Percentiles rank a stretch among this genome's conserved stretches.
These are phyloP conservation scores for Wallacemonas collosoma DNA, from an alignment of 208 protist species.

Conservation along the genomic window DNA sequence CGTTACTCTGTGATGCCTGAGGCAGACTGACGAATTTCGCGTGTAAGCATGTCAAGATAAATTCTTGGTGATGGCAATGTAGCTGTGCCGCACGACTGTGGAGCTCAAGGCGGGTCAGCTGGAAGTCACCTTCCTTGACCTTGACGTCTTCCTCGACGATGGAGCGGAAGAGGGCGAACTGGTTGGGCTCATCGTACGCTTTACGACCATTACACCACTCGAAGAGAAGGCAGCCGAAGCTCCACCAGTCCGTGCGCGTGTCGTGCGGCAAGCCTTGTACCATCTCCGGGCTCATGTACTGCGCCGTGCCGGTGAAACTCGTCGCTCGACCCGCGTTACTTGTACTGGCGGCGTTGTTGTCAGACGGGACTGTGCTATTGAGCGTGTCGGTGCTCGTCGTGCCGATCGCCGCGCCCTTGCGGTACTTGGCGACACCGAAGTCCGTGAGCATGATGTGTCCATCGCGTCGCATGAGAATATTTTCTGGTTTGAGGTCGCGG, in stretches of 20 bases:
- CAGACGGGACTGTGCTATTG: background rate
- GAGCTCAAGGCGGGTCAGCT: constrained; percentile 69
- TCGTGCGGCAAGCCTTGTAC: constrained; percentile 85
- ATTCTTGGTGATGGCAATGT: constrained; percentile 52
- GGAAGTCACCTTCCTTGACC: constrained; percentile 60
- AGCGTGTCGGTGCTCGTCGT: background rate
- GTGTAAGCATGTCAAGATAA: constrained; percentile 19
- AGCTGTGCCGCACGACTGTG: constrained; percentile 71
- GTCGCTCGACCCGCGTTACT: constrained; percentile 28
- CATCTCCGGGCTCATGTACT: constrained; percentile 96
- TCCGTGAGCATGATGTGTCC: constrained; percentile 95
- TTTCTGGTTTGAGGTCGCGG: constrained; percentile 95
- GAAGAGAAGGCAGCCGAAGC: constrained; percentile 94
- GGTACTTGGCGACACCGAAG: constrained; percentile 95
- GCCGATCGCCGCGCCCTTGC: constrained; percentile 48
- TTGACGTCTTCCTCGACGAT: constrained; percentile 81
- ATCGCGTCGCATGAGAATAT: constrained; percentile 89
- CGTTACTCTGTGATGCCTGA: constrained; percentile 13
- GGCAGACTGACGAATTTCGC: constrained; percentile 5
- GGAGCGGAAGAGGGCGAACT: constrained; percentile 60
- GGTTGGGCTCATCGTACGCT: constrained; percentile 70
- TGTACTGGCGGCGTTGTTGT: constrained; percentile 14
- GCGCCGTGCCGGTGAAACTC: constrained; percentile 94
- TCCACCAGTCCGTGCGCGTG: constrained; percentile 96
- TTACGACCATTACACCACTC: constrained; percentile 94